phyloP scores from a whole-genome alignment of 352 stramenopile genomes.

The Phytophthora pistaciae region DNA sequence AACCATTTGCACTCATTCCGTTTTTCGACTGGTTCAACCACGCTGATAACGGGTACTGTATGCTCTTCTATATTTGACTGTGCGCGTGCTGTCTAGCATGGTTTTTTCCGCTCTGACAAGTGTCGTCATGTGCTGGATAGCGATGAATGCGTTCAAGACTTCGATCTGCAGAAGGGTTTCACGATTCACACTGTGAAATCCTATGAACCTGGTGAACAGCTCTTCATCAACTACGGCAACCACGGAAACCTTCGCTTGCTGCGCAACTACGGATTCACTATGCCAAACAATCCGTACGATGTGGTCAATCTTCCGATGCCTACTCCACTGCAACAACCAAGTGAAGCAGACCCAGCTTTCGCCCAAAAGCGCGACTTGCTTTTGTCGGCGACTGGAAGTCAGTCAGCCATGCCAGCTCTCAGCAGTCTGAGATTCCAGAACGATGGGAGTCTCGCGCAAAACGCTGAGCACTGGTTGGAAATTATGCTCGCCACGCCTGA shows the following conservation, averaged over 20 bases:
- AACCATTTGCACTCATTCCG: conserved; percentile 86
- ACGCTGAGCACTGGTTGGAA: conserved; percentile 63
- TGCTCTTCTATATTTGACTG: background rate
- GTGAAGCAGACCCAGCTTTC: conserved; percentile 38
- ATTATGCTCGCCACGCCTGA: conserved; percentile 53
- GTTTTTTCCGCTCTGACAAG: background rate
- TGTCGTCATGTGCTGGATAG: conserved; percentile 25
- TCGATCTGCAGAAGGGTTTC: conserved; percentile 67
- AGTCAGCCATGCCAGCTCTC: conserved; percentile 16
- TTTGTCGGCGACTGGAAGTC: conserved; percentile 23
- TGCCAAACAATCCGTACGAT: conserved; percentile 53
- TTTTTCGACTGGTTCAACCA: conserved; percentile 93
- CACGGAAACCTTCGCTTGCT: conserved; percentile 74
- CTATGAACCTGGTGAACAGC: conserved; percentile 69
- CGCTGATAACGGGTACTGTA: conserved; percentile 64
- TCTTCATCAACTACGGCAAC: conserved; percentile 86
- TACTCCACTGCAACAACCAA: conserved; percentile 41
- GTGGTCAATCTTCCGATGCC: conserved; percentile 52
- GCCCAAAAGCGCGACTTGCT: conserved; percentile 53
- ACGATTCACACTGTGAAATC: conserved; percentile 65
- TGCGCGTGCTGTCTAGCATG: background rate
- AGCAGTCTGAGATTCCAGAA: conserved; percentile 47
- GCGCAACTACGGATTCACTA: conserved; percentile 86
- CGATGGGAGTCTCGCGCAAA: conserved; percentile 41
- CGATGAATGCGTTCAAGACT: conserved; percentile 74